A percentile compares a stretch with the other conserved stretches of the same genome.
These are phyloP conservation scores for Ceratocystis colombiana DNA, from an alignment of 2,329 filamentous ascomycete genomes.

Conservation along the genomic window DNA sequence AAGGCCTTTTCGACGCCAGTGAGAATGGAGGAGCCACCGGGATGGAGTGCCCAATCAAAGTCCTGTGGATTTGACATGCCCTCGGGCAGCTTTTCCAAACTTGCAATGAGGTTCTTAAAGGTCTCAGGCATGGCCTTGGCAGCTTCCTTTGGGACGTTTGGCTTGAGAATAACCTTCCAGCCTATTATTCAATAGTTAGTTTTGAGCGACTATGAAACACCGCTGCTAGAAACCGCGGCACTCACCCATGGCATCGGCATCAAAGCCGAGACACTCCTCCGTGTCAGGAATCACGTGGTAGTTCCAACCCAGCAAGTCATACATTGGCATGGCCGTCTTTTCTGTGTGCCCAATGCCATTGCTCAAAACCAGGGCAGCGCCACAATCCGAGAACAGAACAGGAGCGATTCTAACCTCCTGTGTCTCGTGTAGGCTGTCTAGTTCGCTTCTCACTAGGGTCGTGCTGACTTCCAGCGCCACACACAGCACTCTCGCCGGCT, in stretches of 20 bases:
- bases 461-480: constrained; percentile 55
- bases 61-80: constrained; percentile 41
- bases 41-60: constrained; percentile 66
- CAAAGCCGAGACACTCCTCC: constrained; percentile 53
- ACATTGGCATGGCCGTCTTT: constrained; percentile 36
- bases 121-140: constrained; percentile 42
- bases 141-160: constrained; percentile 50
- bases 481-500: constrained; percentile 53
- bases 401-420: constrained; percentile 56
- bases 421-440: constrained; percentile 50
- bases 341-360: constrained; percentile 47
- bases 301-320: constrained; percentile 56
- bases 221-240: constrained; percentile 12
- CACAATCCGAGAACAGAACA: constrained; percentile 60
- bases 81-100: constrained; percentile 35
- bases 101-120: constrained; percentile 43
- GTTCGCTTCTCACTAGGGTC: constrained; percentile 52
- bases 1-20: constrained; percentile 51
- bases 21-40: constrained; percentile 57
- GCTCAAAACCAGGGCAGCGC: constrained; percentile 54
- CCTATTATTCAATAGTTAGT: constrained; percentile 32
- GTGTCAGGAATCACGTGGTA: constrained; percentile 53
- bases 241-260: constrained; percentile 51
- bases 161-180: constrained; percentile 58
- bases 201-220: too few relatives aligned